Evolutionary conservation across 2,329 filamentous ascomycete genomes (phyloP).

Genomic region (Colletotrichum tanaceti): DNA sequence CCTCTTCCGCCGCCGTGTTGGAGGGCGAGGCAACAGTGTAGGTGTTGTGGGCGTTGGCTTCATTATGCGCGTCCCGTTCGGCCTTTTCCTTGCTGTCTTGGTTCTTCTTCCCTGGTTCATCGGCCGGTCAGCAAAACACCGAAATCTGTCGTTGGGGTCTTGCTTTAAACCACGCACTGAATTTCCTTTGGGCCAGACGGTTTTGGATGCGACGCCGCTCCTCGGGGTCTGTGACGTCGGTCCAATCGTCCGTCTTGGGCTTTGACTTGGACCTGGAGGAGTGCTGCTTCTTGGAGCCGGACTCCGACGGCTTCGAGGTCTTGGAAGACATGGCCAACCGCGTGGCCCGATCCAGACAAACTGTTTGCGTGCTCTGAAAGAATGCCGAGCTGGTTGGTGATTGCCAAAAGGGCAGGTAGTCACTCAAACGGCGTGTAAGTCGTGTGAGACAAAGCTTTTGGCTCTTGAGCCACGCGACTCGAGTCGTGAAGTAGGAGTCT

Average conservation of each 20-base stretch:
- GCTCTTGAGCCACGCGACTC: background rate
- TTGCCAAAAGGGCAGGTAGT: background rate
- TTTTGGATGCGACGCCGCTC: constrained; percentile 82
- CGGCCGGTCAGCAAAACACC: background rate
- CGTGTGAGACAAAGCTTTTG: background rate
- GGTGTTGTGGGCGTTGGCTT: constrained; percentile 70
- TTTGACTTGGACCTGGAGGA: constrained; percentile 54
- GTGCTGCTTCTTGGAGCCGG: constrained; percentile 47
- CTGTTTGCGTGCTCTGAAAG: too few relatives aligned
- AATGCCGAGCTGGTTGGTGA: background rate
- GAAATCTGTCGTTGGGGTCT: background rate
- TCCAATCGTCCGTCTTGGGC: constrained; percentile 72
- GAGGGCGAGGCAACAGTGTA: constrained; percentile 71
- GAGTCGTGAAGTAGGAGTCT: background rate
- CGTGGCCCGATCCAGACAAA: constrained; percentile 37
- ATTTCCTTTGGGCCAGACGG: constrained; percentile 79
- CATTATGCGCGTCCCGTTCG: constrained; percentile 73
- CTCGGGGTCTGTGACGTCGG: constrained; percentile 74
- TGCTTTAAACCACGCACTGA: constrained; percentile 65
- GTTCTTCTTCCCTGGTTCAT: constrained; percentile 72
- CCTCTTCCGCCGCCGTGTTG: constrained; percentile 64
- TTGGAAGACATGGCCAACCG: constrained; percentile 48
- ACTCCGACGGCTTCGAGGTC: constrained; percentile 43
- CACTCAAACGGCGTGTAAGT: background rate
- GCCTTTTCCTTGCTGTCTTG: constrained; percentile 74